A percentile compares a stretch with the other conserved stretches of the same genome.
Evolutionary conservation across 371 early-diverging fungal genomes (phyloP).

Genomic region (Lichtheimia hyalospora): DNA sequence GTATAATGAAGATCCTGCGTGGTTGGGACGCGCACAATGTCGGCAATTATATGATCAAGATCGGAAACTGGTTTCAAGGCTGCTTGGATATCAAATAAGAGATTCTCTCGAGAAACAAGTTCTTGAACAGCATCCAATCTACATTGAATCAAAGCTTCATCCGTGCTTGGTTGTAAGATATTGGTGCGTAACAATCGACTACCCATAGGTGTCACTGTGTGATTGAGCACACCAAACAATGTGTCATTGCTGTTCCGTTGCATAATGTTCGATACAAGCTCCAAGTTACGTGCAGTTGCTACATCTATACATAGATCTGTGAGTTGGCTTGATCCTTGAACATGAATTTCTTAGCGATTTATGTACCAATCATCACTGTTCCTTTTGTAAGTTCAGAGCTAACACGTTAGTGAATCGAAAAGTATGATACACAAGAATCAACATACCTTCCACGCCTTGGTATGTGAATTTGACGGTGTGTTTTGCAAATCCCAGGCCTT

Average conservation of each 20-base stretch:
- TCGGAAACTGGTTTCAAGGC: slow-evolving; percentile 25
- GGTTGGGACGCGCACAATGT: slow-evolving; percentile 22
- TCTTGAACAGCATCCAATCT: slow-evolving; percentile 60
- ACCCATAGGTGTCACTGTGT: slow-evolving; percentile 73
- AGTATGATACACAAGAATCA: no score
- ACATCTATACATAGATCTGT: slow-evolving; percentile 27
- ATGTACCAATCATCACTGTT: slow-evolving; percentile 61
- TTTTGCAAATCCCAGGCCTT: slow-evolving; percentile 47
- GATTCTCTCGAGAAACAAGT: slow-evolving; percentile 28
- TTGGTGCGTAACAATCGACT: slow-evolving; percentile 70
- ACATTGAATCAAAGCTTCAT: slow-evolving; percentile 28
- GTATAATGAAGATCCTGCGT: slow-evolving; percentile 41
- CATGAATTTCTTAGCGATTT: background rate
- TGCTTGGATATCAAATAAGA: slow-evolving; percentile 37
- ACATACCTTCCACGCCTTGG: slow-evolving; percentile 52
- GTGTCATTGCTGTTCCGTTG: slow-evolving; percentile 40
- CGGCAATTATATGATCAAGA: slow-evolving; percentile 29
- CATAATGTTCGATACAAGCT: slow-evolving; percentile 52
- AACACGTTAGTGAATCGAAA: background rate
- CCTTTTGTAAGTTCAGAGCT: slow-evolving; percentile 17
- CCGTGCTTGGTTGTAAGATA: slow-evolving; percentile 68
- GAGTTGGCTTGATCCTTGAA: background rate
- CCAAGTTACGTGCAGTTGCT: slow-evolving; percentile 62
- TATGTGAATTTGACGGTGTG: slow-evolving; percentile 69
- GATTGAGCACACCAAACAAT: slow-evolving; percentile 56